These are phyloP conservation scores for Russula emetica DNA, from an alignment of 768 basidiomycete genomes.

Conservation along the genomic window DNA sequence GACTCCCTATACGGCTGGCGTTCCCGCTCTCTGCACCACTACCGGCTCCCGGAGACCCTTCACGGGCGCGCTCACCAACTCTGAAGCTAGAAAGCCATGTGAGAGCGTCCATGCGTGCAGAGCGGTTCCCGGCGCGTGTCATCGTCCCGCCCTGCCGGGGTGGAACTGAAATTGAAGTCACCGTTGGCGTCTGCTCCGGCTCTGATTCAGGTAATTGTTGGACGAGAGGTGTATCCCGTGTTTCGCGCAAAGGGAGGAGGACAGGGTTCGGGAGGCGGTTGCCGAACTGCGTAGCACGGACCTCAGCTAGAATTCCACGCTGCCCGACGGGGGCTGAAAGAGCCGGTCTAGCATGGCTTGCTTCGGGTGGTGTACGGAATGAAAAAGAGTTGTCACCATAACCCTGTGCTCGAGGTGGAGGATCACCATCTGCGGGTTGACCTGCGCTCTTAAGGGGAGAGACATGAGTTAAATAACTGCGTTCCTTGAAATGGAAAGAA, in stretches of 20 bases:
- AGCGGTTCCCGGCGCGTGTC: constrained; percentile 43
- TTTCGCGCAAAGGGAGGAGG: constrained; percentile 31
- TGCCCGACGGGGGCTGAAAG: constrained; percentile 66
- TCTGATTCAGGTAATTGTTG: constrained; percentile 22
- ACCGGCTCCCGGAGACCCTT: constrained; percentile 53
- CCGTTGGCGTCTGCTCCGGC: constrained; percentile 29
- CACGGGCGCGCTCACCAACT: constrained; percentile 47
- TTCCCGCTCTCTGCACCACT: constrained; percentile 48
- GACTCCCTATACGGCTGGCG: constrained; percentile 46
- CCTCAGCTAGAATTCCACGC: constrained; percentile 65
- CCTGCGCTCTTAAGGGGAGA: constrained; percentile 32
- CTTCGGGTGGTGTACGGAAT: constrained; percentile 52
- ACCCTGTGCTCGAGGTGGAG: constrained; percentile 19
- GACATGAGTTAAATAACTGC: neutral
- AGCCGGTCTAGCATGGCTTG: constrained; percentile 20
- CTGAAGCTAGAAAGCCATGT: constrained; percentile 73
- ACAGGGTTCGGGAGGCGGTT: constrained; percentile 29
- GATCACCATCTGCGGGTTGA: constrained; percentile 22
- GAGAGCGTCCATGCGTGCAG: constrained; percentile 57
- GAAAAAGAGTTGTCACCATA: constrained; percentile 39
- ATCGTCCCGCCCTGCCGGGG: constrained; percentile 37
- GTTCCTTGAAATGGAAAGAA: neutral
- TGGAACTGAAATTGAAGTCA: constrained; percentile 19
- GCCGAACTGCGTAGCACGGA: constrained; percentile 48
- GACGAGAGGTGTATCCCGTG: constrained; percentile 2